Evolutionary conservation across 768 basidiomycete genomes (phyloP), one percentile per base, ranked within the genome.

Genomic region (Cystofilobasidium ferigula): DNA sequence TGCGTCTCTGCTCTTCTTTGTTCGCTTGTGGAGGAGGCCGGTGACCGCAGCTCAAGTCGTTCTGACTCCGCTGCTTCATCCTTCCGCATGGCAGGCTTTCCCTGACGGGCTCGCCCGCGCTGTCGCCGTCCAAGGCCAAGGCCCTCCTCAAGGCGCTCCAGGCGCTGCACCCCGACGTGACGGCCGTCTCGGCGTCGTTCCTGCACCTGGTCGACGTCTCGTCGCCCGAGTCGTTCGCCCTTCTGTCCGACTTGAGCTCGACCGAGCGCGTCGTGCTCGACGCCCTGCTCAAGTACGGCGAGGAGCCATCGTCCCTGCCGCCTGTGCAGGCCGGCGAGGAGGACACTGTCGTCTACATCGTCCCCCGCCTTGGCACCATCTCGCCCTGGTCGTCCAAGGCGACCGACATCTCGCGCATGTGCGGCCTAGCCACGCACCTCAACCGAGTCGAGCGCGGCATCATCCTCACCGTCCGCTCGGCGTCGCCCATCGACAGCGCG

Each of bases 351-450:
- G 77, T 84, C 47, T 94, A 84, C 74, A 84, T 95, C 45, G 78
- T 87, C 8, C 93, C 93, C 14, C 79, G 93, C 65, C 81, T 84
- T 10, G 93, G 94, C 4, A 92, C 93, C 4, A 86, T 98, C 72
- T 97, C 94, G 5, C 93, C 95, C 2, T 99, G 95, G 95, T 97
- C 94, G 7, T 94, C 89, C 77, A 99, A 99, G 78, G 94, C 95
- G 2, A 97, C 94, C 0, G 93, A 99, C 74, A 98, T 99, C 63
- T 83, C 93, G 26, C 78, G 78, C 12, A 83, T 97, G 61, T 99
- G 95, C 78, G 86, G 86, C 61, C 84, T 99, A 2, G 83, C 81
- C 24, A 74, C 76, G 2, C 79, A 84, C 62, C 78, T 99, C 61
- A 82, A 86, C 69, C 83, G 95, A 43, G 77, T 99, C 63, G 95